Evolutionary conservation across 2,329 filamentous ascomycete genomes (phyloP), one percentile per base, ranked within the genome.

Genomic region (Huntiella moniliformis): DNA sequence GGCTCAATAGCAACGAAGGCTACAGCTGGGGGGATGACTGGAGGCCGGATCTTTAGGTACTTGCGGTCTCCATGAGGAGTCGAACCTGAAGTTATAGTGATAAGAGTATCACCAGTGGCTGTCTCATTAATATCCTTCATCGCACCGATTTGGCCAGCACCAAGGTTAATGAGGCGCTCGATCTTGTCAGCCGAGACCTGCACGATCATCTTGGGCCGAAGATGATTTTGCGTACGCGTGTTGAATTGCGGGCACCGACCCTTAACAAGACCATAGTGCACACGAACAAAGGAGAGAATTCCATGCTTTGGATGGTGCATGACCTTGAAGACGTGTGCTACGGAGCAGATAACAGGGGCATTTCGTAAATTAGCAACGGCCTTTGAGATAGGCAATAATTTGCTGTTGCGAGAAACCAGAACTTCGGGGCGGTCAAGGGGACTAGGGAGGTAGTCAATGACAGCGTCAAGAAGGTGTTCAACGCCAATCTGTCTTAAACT

Each of bases 1-100:
- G 71, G 84, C 52, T 96, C 88, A 22, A 96, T 78, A 50, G 87
- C 84, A n/a, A 92, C 79, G 60, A 96, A 98, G 56, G 95, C 94
- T 0, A 98, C 91, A 0, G 91, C 86, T 0, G 91, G 86, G 1
- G 91, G 88, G 0, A 95, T 83, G 49, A 82, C 74, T 22, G 93
- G 91, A 0, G 91, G 85, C 12, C 85, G 76, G 33, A 98, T 73
- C 56, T 94, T 86, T 12, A 96, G 65, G 12, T 71, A 77, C 42
- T 79, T 76, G 42, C 94, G 64, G 1, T 75, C 71, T 12, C 77
- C 71, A 13, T 81, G 75, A 1, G 84, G 77, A 0, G 73, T 71
- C 5, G 71, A 71, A 57, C 63, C 62, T 6, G 61, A 74, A 17
- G 73, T 67, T 53, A 84, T 85, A 2, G 80, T 76, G 32, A 96